Conservation (phyloP, 139 green algal genomes). For the Asterochloris sp. region DNA sequence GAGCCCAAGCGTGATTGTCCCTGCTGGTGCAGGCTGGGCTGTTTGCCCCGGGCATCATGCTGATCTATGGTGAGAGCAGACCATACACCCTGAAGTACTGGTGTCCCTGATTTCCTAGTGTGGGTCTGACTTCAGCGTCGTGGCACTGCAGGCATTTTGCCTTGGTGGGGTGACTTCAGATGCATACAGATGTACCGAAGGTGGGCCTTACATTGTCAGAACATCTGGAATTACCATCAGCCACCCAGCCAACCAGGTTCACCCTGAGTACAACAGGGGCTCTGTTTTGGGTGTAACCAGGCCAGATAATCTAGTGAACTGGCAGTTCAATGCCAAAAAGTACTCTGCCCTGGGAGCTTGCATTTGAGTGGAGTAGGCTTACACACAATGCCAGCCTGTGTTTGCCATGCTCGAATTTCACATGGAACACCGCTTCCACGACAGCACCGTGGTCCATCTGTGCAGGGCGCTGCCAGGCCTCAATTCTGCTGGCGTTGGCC, state of each 20-base stretch:
- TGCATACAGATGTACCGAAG: constrained; percentile 50
- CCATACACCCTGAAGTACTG: too few species aligned
- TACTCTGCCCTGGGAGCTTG: too few species aligned
- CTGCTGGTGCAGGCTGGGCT: constrained; percentile 29
- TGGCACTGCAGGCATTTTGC: constrained; percentile 48
- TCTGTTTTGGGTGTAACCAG: too few species aligned
- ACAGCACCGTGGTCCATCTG: neutral
- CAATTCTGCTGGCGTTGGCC: constrained; percentile 82
- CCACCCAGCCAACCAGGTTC: too few species aligned
- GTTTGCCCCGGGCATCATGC: constrained; percentile 85
- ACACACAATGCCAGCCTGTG: neutral
- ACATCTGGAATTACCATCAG: too few species aligned
- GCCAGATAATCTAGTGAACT: too few species aligned
- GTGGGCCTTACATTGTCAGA: neutral
- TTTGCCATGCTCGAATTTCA: neutral
- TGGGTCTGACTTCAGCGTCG: too few species aligned
- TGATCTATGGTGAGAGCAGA: constrained; percentile 77
- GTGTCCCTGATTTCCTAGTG: too few species aligned
- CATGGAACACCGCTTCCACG: too few species aligned
- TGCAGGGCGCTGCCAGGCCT: constrained; percentile 63
- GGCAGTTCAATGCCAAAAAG: too few species aligned
- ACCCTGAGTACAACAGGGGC: too few species aligned
- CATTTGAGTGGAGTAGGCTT: neutral
- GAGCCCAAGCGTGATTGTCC: too few species aligned
- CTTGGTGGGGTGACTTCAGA: constrained; percentile 85